Base-by-base conservation (phyloP, 345 rosid genomes). In the Eucalyptus virginea region DNA sequence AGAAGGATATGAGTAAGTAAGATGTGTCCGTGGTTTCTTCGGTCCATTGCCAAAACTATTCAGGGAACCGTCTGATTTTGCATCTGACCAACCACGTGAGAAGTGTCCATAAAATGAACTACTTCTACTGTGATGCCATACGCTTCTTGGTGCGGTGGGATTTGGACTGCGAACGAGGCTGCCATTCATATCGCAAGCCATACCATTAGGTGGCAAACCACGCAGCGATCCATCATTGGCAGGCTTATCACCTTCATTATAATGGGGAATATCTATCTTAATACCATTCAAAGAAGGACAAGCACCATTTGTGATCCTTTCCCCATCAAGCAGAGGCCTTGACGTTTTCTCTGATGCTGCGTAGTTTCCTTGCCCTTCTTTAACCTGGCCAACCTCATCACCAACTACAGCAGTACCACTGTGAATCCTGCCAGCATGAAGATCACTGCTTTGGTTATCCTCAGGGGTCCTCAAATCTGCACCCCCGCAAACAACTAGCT, bases 1-100 rank as follows among this genome's bases (percentile, higher is more conserved):
- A 72, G 92, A 93, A 56, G 99, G 98, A 89, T 95, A 88, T 60
- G 96, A 93, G 91, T 98, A 97, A 32, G 99, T 95, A 72, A 98
- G 98, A 92, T 94, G 98, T 52, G 99, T 98, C 28, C 98, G 94
- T 32, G 94, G 98, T 92, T 94, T 96, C 96, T 95, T 97, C 42
- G 97, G 98, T 90, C 98, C 97, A 92, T 90, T 95, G 87, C 96
- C 94, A 92, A 98, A 94, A 91, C 94, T 94, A 89, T 90, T 92
- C 88, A 91, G 93, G 87, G 94, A 90, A 87, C 93, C 90, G 28
- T 94, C 98, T 87, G 92, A 90, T 92, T 92, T 97, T 86, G 93
- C 94, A 88, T 96, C 97, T 16, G 96, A 93, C 98, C 97, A 96
- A 89, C 97, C 94, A 93, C 91, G 96, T 32, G 93, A 87, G 87